These are phyloP conservation scores for Xylariaceae sp. DNA, from an alignment of 2,329 filamentous ascomycete species.

Conservation along the genomic window DNA sequence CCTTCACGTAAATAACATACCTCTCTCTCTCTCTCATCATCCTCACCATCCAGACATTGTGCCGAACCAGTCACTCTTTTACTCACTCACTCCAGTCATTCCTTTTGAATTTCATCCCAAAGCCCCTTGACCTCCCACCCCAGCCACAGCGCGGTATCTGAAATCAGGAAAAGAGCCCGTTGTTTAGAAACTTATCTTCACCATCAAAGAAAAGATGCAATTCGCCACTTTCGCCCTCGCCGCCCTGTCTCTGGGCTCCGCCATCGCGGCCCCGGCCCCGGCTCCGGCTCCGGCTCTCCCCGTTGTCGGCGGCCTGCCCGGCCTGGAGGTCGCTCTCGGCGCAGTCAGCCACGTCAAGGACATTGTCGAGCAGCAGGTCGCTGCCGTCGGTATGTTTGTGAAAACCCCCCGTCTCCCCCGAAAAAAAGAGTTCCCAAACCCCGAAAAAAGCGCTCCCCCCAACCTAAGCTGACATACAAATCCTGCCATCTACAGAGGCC, in stretches of 20 bases:
- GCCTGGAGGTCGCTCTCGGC: conserved; percentile 14
- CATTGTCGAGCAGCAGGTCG: conserved; percentile 19
- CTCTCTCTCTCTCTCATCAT: too few species aligned
- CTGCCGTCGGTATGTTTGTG: conserved; percentile 19
- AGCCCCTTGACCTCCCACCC: conserved; percentile 1
- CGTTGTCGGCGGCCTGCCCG: conserved; percentile 5
- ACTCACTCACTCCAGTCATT: conserved; percentile 15
- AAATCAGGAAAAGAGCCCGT: background rate
- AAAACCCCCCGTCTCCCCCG: too few species aligned
- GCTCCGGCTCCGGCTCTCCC: too few species aligned
- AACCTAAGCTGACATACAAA: conserved; percentile 11
- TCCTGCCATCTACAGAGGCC: conserved; percentile 9
- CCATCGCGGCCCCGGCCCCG: conserved; percentile 24
- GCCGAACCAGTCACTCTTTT: conserved; percentile 16
- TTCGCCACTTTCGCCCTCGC: conserved; percentile 29
- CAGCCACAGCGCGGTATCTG: conserved; percentile 4
- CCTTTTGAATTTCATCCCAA: conserved; percentile 9
- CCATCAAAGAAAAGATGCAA: conserved; percentile 26
- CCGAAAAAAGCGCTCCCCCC: background rate
- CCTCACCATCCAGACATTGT: too few species aligned
- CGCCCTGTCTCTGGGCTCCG: conserved; percentile 30
- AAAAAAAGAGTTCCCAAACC: too few species aligned
- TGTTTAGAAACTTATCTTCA: background rate
- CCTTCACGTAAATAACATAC: too few species aligned
- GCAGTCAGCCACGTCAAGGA: conserved; percentile 18